phyloP scores from a whole-genome alignment of 2,329 filamentous ascomycete species.

The Alternaria burnsii region DNA sequence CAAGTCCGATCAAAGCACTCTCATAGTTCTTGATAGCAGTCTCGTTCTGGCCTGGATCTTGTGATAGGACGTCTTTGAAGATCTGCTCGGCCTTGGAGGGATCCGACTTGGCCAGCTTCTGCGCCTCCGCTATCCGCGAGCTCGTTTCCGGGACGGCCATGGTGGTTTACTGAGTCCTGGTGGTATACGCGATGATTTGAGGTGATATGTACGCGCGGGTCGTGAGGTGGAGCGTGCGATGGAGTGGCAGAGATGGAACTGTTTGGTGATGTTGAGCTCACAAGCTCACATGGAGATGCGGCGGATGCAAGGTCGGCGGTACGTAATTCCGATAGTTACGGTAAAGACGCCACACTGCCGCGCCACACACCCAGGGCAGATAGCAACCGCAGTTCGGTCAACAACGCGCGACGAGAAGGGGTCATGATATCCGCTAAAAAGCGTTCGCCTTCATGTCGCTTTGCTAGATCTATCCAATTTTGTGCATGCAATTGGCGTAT shows the following conservation, averaged over 20 bases:
- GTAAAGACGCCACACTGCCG: neutral
- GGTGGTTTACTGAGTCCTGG: constrained; percentile 13
- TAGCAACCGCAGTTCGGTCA: constrained; percentile 17
- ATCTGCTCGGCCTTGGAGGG: constrained; percentile 84
- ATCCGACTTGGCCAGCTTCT: constrained; percentile 81
- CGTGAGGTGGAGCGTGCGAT: constrained; percentile 8
- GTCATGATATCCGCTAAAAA: neutral
- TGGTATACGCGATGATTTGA: neutral
- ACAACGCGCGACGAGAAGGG: constrained; percentile 8
- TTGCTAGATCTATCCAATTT: constrained; percentile 7
- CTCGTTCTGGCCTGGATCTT: constrained; percentile 84
- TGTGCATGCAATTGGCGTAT: constrained; percentile 12
- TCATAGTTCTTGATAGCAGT: constrained; percentile 91
- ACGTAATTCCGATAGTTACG: constrained; percentile 11
- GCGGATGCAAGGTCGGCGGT: constrained; percentile 16
- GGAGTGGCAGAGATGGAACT: constrained; percentile 16
- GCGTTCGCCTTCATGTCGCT: neutral
- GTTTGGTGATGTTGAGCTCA: constrained; percentile 25
- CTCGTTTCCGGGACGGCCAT: constrained; percentile 58
- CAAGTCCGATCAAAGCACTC: constrained; percentile 83
- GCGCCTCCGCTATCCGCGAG: constrained; percentile 84
- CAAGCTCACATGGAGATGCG: constrained; percentile 22
- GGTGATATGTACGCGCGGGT: constrained; percentile 5
- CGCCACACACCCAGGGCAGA: constrained; percentile 5
- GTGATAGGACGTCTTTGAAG: constrained; percentile 89